Base-by-base conservation (phyloP, 108 stramenopile species). In the Pseudonitzschia delicatissima region DNA sequence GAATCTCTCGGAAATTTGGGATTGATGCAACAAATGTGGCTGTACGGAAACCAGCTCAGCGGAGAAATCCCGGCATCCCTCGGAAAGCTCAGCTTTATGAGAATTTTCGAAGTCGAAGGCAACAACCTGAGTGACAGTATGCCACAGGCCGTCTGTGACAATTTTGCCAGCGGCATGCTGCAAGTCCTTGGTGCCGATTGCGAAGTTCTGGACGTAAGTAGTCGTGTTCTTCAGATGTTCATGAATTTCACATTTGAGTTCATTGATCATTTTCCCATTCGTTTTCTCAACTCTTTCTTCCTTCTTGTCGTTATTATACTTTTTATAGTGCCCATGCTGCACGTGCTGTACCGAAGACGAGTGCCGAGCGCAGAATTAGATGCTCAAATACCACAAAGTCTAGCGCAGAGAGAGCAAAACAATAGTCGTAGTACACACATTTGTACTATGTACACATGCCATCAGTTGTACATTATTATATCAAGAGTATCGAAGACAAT, bases 41-140 rank as follows among this genome's bases (percentile, higher is more conserved):
- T 70, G 48, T 45, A 49, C n/a, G 61, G 55, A n/a, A 70, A 70
- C 34, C 39, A 62, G 9, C 34, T 70, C 23, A 36, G 15, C 7
- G 69, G 69, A 5, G 36, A 61, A 42, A 62, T 70, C 45, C 69
- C 69, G 7, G 35, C 69, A 33, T 33, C 63, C 17, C 3, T 70
- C 12, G 60, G 59, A 13, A n/a, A 37, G 15, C 36, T 70, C 33
- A 52, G 34, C 4, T 34, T 35, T 20, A 34, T 70, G 18, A 48
- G 77, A 57, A 78, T 74, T 33, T 49, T 70, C 11, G 39, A 51
- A 45, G 21, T 85, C 33, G 74, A 78, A 50, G 62, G 64, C 33
- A 87, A 85, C 67, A 42, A 68, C 33, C 52, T 87, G 37, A 71
- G 62, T 25, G 82, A 47, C 32, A 11, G 34, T 32, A 36, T 66